These are phyloP conservation scores for Aspergillus pseudoviridinutans DNA, from an alignment of 2,329 filamentous ascomycete species.

Conservation along the genomic window DNA sequence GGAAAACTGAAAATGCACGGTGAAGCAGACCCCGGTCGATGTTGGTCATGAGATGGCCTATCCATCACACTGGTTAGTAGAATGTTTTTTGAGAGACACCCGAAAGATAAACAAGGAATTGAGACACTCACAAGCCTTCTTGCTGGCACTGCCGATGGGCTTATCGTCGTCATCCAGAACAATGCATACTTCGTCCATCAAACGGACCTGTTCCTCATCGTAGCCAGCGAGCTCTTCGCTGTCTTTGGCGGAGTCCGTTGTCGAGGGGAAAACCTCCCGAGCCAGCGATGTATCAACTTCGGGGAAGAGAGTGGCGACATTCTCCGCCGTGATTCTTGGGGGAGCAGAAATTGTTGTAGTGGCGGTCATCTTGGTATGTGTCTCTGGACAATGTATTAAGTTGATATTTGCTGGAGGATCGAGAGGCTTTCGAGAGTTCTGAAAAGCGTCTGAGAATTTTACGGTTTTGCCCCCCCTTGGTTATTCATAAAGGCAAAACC, in stretches of 20 bases:
- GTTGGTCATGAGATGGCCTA: slow-evolving; percentile 98
- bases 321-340: slow-evolving; percentile 74
- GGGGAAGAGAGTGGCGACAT: slow-evolving; percentile 82
- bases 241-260: slow-evolving; percentile 39
- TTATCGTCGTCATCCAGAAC: slow-evolving; percentile 87
- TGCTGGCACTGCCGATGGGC: slow-evolving; percentile 93
- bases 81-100: background rate
- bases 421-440: background rate
- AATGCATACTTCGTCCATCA: slow-evolving; percentile 99
- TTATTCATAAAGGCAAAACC: background rate
- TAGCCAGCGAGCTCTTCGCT: slow-evolving; percentile 76
- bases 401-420: background rate
- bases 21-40: slow-evolving; percentile 94
- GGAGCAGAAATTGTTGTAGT: slow-evolving; percentile 48
- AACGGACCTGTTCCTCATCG: slow-evolving; percentile 92
- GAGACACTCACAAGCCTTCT: slow-evolving; percentile 79
- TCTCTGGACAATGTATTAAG: background rate
- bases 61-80: slow-evolving; percentile 1
- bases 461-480: background rate
- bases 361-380: slow-evolving; percentile 34
- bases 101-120: background rate
- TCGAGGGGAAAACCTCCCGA: slow-evolving; percentile 46
- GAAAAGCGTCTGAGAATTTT: background rate
- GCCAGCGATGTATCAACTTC: slow-evolving; percentile 66
- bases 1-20: slow-evolving; percentile 95